phyloP scores from a whole-genome alignment of 1,139 yeast genomes.

The Wickerhamomyces sp. region DNA sequence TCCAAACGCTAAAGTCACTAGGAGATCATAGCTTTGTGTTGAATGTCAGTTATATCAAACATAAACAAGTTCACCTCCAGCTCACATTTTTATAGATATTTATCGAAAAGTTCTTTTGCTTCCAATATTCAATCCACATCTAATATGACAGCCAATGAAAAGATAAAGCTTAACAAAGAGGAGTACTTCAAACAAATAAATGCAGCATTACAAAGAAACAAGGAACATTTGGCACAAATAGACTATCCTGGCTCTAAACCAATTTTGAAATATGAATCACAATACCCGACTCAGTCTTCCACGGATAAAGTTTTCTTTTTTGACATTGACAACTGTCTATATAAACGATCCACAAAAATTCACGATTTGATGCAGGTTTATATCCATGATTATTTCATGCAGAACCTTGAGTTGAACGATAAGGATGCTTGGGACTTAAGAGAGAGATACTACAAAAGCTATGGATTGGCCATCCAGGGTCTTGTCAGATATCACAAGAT shows the following conservation, averaged over 20 bases:
- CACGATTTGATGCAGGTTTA: conserved; percentile 85
- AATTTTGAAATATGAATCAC: conserved; percentile 21
- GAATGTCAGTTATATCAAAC: too few relatives aligned
- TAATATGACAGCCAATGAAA: too few relatives aligned
- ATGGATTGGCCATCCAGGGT: conserved; percentile 93
- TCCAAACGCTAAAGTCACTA: too few relatives aligned
- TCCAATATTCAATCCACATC: too few relatives aligned
- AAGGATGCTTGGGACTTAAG: conserved; percentile 76
- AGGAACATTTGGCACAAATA: conserved; percentile 27
- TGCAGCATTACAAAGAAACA: conserved; percentile 24
- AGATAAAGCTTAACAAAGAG: conserved; percentile 4
- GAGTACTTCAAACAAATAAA: conserved; percentile 15
- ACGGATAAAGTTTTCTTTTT: conserved; percentile 58
- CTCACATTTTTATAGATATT: too few relatives aligned
- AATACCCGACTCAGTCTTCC: conserved; percentile 21
- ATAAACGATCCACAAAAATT: conserved; percentile 65
- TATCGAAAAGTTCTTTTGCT: too few relatives aligned
- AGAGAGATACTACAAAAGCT: conserved; percentile 70
- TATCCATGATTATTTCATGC: conserved; percentile 76
- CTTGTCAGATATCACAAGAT: conserved; percentile 75
- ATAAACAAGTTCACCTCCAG: too few relatives aligned
- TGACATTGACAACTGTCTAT: conserved; percentile 90
- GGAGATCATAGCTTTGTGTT: too few relatives aligned
- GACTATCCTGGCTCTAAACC: conserved; percentile 29
- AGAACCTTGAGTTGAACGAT: conserved; percentile 53